phyloP scores from a whole-genome alignment of 495 filamentous ascomycete species.

The Neurospora hispaniola region DNA sequence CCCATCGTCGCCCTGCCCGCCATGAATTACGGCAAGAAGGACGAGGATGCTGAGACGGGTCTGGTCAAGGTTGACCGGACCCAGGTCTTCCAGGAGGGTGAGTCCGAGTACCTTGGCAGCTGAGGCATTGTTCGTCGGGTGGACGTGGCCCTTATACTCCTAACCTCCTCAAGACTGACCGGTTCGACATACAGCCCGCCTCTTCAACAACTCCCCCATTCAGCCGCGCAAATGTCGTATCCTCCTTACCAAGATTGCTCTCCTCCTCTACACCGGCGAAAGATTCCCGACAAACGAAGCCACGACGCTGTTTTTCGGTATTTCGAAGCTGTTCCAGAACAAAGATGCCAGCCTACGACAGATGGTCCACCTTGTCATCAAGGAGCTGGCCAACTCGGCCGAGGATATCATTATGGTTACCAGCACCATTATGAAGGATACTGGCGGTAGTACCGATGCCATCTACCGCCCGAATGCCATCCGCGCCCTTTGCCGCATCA shows the following conservation, averaged over 20 bases:
- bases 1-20: constrained; percentile 24
- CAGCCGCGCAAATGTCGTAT: constrained; percentile 91
- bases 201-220: constrained; percentile 95
- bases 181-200: constrained; percentile 54
- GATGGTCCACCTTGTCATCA: constrained; percentile 97
- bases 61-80: constrained; percentile 96
- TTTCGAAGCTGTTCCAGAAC: constrained; percentile 99
- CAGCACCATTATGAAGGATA: constrained; percentile 99
- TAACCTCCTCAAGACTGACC: neutral
- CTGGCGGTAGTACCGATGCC: constrained; percentile 86
- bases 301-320: constrained; percentile 97
- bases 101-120: constrained; percentile 15
- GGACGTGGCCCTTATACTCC: constrained; percentile 5
- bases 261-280: constrained; percentile 94
- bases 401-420: constrained; percentile 99
- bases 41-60: constrained; percentile 88
- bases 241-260: constrained; percentile 92
- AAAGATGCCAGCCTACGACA: constrained; percentile 96
- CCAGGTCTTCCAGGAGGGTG: constrained; percentile 98
- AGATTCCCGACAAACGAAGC: constrained; percentile 94
- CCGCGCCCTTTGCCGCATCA: constrained; percentile 88
- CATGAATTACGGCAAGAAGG: constrained; percentile 98
- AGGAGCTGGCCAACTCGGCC: constrained; percentile 90
- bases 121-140: neutral
- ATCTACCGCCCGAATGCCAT: constrained; percentile 97